These are phyloP conservation scores for Corylus avellana DNA, from an alignment of 306 rosid species.

Conservation along the genomic window DNA sequence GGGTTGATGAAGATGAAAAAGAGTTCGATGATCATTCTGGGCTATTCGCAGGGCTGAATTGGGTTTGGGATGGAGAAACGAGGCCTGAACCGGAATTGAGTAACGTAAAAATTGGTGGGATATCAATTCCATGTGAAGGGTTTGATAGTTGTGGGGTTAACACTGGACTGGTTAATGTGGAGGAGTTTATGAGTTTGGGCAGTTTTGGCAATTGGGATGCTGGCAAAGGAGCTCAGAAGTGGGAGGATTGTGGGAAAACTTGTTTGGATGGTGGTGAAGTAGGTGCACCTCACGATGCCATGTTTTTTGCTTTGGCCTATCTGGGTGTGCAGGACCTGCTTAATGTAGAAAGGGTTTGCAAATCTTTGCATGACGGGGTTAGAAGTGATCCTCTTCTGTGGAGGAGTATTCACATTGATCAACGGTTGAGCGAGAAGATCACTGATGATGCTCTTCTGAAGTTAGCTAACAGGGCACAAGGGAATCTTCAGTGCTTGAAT, in stretches of 20 bases:
- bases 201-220: slow-evolving; percentile 14
- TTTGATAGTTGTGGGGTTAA: slow-evolving; percentile 30
- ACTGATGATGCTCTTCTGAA: slow-evolving; percentile 49
- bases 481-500: slow-evolving; percentile 55
- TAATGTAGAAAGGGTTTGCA: slow-evolving; percentile 57
- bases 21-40: slow-evolving; percentile 30
- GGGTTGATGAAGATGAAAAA: slow-evolving; percentile 32
- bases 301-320: slow-evolving; percentile 51
- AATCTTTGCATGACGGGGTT: slow-evolving; percentile 44
- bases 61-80: slow-evolving; percentile 44
- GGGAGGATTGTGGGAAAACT: slow-evolving; percentile 17
- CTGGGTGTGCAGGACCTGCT: slow-evolving; percentile 66
- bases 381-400: slow-evolving; percentile 59
- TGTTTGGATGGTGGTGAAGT: slow-evolving; percentile 20
- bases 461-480: slow-evolving; percentile 66
- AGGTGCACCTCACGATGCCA: slow-evolving; percentile 62
- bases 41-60: slow-evolving; percentile 46
- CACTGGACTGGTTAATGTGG: slow-evolving; percentile 23
- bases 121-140: slow-evolving; percentile 33
- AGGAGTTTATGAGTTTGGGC: slow-evolving; percentile 26
- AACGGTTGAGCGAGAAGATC: slow-evolving; percentile 44
- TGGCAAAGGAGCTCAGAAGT: slow-evolving; percentile 28
- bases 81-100: slow-evolving; percentile 28
- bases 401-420: slow-evolving; percentile 52
- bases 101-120: slow-evolving; percentile 23